Conservation (phyloP, 78 protist genomes). For the Carpediemonas membranifera region DNA sequence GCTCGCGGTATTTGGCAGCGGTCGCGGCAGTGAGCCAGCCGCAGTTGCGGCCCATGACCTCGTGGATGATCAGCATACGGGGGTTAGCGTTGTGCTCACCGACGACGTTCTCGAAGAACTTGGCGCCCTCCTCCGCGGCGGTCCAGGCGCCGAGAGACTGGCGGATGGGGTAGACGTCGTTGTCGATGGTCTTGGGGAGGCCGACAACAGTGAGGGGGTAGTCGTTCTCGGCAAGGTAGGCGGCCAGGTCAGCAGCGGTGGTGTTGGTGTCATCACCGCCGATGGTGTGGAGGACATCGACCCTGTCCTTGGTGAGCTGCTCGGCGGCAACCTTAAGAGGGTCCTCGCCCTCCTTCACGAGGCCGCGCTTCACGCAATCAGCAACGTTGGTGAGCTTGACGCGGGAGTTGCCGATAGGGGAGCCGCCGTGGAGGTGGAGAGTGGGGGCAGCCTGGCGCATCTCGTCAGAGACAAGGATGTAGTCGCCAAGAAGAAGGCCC, state of each 20-base stretch:
- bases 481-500: constrained; percentile 29
- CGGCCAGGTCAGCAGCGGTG: constrained; percentile 26
- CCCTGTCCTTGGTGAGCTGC: constrained; percentile 28
- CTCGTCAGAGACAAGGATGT: not conserved
- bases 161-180: constrained; percentile 20
- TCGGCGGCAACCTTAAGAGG: constrained; percentile 35
- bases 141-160: constrained; percentile 29
- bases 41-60: constrained; percentile 41
- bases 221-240: not conserved
- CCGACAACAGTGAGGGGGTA: not conserved
- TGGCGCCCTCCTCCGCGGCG: constrained; percentile 23
- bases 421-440: constrained; percentile 22
- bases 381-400: constrained; percentile 32
- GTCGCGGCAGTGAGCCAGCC: constrained; percentile 45
- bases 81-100: constrained; percentile 22
- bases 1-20: constrained; percentile 7
- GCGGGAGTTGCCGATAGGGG: constrained; percentile 30
- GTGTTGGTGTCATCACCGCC: constrained; percentile 35
- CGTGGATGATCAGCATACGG: constrained; percentile 32
- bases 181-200: constrained; percentile 32
- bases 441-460: no score
- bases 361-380: constrained; percentile 34
- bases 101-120: constrained; percentile 16
- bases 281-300: constrained; percentile 10
- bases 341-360: constrained; percentile 30